Percentiles rank a stretch among this genome's conserved stretches.
These are phyloP conservation scores for Septoria linicola DNA, from an alignment of 2,329 filamentous ascomycete genomes.

Conservation along the genomic window DNA sequence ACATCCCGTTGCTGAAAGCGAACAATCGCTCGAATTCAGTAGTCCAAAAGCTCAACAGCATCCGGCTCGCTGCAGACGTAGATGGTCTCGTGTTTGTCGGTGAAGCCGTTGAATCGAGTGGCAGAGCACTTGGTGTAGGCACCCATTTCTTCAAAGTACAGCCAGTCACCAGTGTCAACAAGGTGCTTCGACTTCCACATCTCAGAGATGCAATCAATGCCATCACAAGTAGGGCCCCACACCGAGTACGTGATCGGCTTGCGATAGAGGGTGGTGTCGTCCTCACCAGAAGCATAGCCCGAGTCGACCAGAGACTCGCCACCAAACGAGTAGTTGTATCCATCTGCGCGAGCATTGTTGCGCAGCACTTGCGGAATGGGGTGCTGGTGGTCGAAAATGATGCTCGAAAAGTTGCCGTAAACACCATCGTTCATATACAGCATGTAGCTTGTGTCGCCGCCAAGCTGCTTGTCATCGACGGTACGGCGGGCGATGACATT, in stretches of 20 bases:
- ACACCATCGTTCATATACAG: conserved; percentile 96
- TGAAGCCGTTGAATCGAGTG: conserved; percentile 96
- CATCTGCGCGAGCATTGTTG: conserved; percentile 29
- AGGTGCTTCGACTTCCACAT: conserved; percentile 73
- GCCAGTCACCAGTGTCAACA: conserved; percentile 91
- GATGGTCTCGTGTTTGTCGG: conserved; percentile 84
- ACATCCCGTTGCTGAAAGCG: too few relatives aligned
- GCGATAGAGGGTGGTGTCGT: conserved; percentile 45
- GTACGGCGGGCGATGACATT: conserved; percentile 95
- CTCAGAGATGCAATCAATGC: conserved; percentile 90
- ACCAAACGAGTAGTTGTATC: conserved; percentile 34
- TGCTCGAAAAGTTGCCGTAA: conserved; percentile 98
- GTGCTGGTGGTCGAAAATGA: conserved; percentile 98
- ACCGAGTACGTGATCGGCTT: conserved; percentile 76
- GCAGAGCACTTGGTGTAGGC: conserved; percentile 98
- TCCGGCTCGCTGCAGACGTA: conserved; percentile 94
- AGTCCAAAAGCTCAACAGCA: conserved; percentile 46
- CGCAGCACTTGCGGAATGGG: conserved; percentile 76
- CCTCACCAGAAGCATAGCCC: conserved; percentile 36
- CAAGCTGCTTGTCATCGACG: conserved; percentile 64
- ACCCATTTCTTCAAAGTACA: conserved; percentile 98
- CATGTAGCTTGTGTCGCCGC: conserved; percentile 77
- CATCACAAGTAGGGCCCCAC: conserved; percentile 97
- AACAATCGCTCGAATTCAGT: not conserved
- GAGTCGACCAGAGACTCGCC: conserved; percentile 35